Evolutionary conservation across 2,329 filamentous ascomycete genomes (phyloP), one percentile per base, ranked within the genome.

Genomic region (Aspergillus sp.): DNA sequence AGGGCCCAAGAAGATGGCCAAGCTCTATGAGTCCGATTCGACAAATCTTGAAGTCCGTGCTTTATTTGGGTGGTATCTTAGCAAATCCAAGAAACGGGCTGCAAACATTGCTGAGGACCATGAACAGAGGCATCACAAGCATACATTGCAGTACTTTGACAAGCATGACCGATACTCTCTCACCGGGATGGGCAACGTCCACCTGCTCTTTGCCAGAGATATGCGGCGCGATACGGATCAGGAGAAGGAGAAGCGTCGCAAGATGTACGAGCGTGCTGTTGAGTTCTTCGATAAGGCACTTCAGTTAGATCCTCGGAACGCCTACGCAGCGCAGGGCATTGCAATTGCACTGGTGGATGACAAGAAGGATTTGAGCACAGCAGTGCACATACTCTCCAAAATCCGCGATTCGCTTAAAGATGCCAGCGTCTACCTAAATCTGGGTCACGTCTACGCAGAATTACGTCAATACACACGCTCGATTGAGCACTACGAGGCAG

Each of bases 221-320:
- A 97, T 98, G 92, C 89, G 91, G 30, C 87, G 93, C 50, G 90
- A 95, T 60, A 90, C 90, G 0, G 95, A 98, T 8, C 83, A 87
- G 58, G 93, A 99, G 59, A 96, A 91, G 76, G 89, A 96, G 67
- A 96, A 96, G 78, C 88, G 93, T 53, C 89, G 88, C 56, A 90
- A 89, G 65, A 89, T 87, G 60, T 99, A 98, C 71, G 86, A 88
- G 71, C 92, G 93, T 64, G 93, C 95, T 0, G 93, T 98, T 11
- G 96, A 99, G 71, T 99, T 99, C 76, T 99, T 97, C 67, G 95
- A 98, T 72, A 99, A 99, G 77, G 93, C 93, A 4, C 80, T 99
- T 20, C 91, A 96, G 62, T 80, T 99, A n/a, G 95, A 99, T 68
- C 87, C 92, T 0, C 92, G 89, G 77, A 99, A 98, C 66, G 93